Base-by-base conservation (phyloP, 768 basidiomycete genomes). In the Trametes sanguinea region DNA sequence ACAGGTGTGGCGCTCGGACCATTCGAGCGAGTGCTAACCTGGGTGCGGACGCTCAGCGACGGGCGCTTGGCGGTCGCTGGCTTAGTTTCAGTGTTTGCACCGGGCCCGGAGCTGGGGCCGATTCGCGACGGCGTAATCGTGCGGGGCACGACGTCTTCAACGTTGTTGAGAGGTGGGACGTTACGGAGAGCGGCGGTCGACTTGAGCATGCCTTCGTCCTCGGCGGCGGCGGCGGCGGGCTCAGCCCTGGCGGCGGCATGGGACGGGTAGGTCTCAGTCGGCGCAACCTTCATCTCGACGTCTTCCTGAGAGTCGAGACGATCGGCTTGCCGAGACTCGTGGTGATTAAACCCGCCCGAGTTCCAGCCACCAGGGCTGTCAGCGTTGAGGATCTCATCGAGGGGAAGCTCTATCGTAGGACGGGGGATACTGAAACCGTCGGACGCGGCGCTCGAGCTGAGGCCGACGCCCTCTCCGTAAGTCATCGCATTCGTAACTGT, bases 321-420 rank as follows among this genome's bases (percentile, higher is more conserved):
- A 35, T 73, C 67, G 51, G 64, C 59, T 42, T 55, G 54, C 52
- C 67, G 70, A 4, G 63, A 35, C 63, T 59, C 54, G 56, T 43
- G 35, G 48, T 59, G 54, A 60, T 44, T 58, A 45, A 43, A 66
- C 57, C 58, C 63, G 17, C 58, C 60, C 7, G 63, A 59, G 44
- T 65, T 68, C 74, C 75, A 75, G 53, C 71, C 64, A 53, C 72
- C 66, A 39, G 74, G 68, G 60, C 72, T 75, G 73, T 72, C 74
- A 30, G 73, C 85, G 68, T 81, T 79, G 62, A 94, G 82, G 61
- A 94, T 80, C 63, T 94, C 91, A 66, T 94, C 91, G n/a, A 94
- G 82, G 4, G 89, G 87, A 30, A 93, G 84, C 71, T 94, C 91
- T 69, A 93, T 92, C 45, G 92, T 93, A 0, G 91, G 92, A 10